These are phyloP conservation scores for Boletus barrowsii DNA, from an alignment of 768 basidiomycete species.

Conservation along the genomic window DNA sequence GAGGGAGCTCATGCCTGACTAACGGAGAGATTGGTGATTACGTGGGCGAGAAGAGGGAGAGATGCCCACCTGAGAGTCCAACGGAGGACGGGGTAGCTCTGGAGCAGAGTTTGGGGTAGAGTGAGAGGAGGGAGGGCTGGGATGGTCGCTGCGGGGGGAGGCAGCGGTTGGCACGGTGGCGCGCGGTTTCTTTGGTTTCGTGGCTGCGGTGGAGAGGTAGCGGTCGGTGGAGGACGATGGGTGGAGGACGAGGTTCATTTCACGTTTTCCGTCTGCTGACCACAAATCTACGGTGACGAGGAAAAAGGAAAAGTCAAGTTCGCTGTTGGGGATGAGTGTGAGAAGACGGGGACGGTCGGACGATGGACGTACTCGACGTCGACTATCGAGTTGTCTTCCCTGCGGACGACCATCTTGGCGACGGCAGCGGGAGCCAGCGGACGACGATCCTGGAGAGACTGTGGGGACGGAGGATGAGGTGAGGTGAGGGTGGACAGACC, in stretches of 20 bases:
- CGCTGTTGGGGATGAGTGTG: conserved; percentile 42
- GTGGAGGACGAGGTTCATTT: conserved; percentile 88
- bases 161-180: conserved; percentile 34
- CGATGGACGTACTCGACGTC: conserved; percentile 66
- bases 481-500: conserved; percentile 40
- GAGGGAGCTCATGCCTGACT: conserved; percentile 37
- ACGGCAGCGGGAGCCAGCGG: conserved; percentile 90
- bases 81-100: conserved; percentile 31
- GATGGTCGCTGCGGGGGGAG: conserved; percentile 33
- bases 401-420: conserved; percentile 75
- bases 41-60: background rate
- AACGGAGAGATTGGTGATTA: background rate
- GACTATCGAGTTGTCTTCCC: conserved; percentile 62
- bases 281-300: conserved; percentile 91
- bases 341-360: background rate
- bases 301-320: conserved; percentile 85
- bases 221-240: conserved; percentile 72
- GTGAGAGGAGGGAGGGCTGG: conserved; percentile 47
- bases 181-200: conserved; percentile 37
- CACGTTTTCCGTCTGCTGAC: conserved; percentile 76
- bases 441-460: conserved; percentile 68
- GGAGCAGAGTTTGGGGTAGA: conserved; percentile 48
- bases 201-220: conserved; percentile 47
- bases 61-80: conserved; percentile 43
- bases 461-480: background rate